These are phyloP conservation scores for Phytopythium aichiense DNA, from an alignment of 352 stramenopile genomes.

Conservation along the genomic window DNA sequence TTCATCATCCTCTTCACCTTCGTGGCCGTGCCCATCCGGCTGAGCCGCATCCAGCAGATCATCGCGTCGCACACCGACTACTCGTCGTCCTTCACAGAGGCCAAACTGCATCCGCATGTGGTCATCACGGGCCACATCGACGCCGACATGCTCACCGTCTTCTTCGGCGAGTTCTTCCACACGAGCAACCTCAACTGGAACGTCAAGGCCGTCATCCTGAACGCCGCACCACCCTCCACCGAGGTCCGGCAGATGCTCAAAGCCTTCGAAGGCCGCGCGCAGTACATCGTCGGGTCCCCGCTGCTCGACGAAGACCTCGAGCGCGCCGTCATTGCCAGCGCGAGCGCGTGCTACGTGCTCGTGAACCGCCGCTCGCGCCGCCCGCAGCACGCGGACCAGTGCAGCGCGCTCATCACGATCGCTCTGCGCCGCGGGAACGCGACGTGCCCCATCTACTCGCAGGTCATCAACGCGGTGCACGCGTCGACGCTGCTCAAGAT, in stretches of 20 bases:
- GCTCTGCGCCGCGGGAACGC: constrained; percentile 63
- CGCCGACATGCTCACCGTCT: constrained; percentile 51
- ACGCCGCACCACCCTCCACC: constrained; percentile 44
- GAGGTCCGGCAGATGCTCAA: constrained; percentile 82
- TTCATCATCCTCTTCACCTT: constrained; percentile 85
- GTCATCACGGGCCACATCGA: constrained; percentile 75
- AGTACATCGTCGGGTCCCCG: constrained; percentile 80
- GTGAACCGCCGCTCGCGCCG: constrained; percentile 51
- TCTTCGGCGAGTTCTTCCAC: constrained; percentile 86
- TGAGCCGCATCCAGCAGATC: constrained; percentile 69
- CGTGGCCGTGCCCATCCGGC: constrained; percentile 73
- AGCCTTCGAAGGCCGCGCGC: constrained; percentile 63
- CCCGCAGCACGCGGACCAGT: constrained; percentile 64
- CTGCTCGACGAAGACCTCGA: constrained; percentile 76
- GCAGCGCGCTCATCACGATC: constrained; percentile 70
- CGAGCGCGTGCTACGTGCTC: constrained; percentile 64
- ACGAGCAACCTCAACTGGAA: constrained; percentile 82
- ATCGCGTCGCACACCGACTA: constrained; percentile 82
- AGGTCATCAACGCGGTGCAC: constrained; percentile 71
- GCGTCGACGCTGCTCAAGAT: constrained; percentile 67
- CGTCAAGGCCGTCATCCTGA: constrained; percentile 75
- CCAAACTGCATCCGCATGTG: constrained; percentile 71
- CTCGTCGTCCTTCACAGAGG: constrained; percentile 66
- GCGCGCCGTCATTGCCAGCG: constrained; percentile 45
- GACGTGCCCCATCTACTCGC: constrained; percentile 68